A percentile compares a stretch with the other conserved stretches of the same genome.
Conservation (phyloP, 2,329 filamentous ascomycete genomes). For the Phaeoacremonium minimum region DNA sequence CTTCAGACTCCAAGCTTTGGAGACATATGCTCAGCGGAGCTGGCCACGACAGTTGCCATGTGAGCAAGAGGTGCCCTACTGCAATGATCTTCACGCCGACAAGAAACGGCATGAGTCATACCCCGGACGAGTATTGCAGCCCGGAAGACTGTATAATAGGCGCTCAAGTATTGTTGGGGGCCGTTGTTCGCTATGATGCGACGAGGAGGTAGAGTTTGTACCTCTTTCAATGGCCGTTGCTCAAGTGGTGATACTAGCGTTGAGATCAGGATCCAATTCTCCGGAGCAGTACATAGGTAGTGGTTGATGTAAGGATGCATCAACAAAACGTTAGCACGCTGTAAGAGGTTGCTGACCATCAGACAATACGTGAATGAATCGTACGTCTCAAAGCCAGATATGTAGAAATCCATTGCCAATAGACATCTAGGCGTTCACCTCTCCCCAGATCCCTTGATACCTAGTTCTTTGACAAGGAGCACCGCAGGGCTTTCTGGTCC, state of each 20-base stretch:
- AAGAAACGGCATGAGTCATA: slow-evolving; percentile 29
- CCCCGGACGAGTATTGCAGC: slow-evolving; percentile 27
- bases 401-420: too few relatives aligned
- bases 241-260: too few relatives aligned
- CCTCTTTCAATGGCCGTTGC: too few relatives aligned
- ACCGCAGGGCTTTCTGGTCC: slow-evolving; percentile 16
- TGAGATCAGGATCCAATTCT: too few relatives aligned
- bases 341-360: too few relatives aligned
- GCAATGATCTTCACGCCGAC: slow-evolving; percentile 34
- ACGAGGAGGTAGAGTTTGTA: too few relatives aligned
- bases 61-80: slow-evolving; percentile 24
- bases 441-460: background rate
- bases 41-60: slow-evolving; percentile 31
- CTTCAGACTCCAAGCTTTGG: slow-evolving; percentile 16
- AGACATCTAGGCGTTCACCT: too few relatives aligned
- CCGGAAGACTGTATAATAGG: slow-evolving; percentile 26
- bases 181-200: slow-evolving; percentile 15
- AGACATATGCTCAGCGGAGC: slow-evolving; percentile 29
- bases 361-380: too few relatives aligned
- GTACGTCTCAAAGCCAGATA: too few relatives aligned
- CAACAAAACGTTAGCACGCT: too few relatives aligned
- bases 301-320: too few relatives aligned
- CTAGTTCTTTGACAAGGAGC: slow-evolving; percentile 6
- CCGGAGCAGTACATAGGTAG: too few relatives aligned
- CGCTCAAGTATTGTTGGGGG: slow-evolving; percentile 20